Base-by-base conservation (phyloP, 345 rosid species). In the Turnera subulata region DNA sequence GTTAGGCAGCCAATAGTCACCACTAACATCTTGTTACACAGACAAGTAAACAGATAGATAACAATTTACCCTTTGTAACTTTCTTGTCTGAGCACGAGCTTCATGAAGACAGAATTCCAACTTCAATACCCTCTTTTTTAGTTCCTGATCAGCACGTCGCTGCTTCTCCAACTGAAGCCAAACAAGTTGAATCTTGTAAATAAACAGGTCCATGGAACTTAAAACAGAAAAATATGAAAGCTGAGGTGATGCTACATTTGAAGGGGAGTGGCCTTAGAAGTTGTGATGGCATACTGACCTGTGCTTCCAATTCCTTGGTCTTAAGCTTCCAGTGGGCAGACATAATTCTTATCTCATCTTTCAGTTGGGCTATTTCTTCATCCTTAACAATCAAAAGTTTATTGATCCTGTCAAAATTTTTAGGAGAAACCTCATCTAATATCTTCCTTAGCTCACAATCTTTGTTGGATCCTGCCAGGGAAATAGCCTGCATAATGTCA, bases 41-140 rank as follows among this genome's bases (percentile, higher is more conserved):
- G 3, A 43, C 39, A 37, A 37, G 19, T 26, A 6, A 16, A 14
- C 50, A 35, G 43, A 47, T 21, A 35, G 43, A 47, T 21, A 43
- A 45, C 2, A 61, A 35, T 50, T 68, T 75, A 84, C 98, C 88
- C 89, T 74, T 16, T 80, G 93, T 46, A 89, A 93, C 71, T 82
- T 92, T 63, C 87, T 76, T 17, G 84, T 83, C 77, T 84, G 98
- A 63, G 85, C 58, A 63, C 83, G 91, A 52, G 93, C 83, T 72
- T 92, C 95, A 19, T 86, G 96, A 58, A 89, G 91, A 79, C 88
- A 89, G 69, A 92, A 89, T 54, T 89, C 98, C 72, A 92, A 58
- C 78, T 83, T 92, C 81, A 88, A 63, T 50, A 86, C 95, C 62
- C 84, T 80, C 85, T 83, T 92, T 58, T 82, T 92, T 45, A 86